Evolutionary conservation across 2,329 filamentous ascomycete genomes (phyloP), one percentile per base, ranked within the genome.

Genomic region (Alternaria consortialis): DNA sequence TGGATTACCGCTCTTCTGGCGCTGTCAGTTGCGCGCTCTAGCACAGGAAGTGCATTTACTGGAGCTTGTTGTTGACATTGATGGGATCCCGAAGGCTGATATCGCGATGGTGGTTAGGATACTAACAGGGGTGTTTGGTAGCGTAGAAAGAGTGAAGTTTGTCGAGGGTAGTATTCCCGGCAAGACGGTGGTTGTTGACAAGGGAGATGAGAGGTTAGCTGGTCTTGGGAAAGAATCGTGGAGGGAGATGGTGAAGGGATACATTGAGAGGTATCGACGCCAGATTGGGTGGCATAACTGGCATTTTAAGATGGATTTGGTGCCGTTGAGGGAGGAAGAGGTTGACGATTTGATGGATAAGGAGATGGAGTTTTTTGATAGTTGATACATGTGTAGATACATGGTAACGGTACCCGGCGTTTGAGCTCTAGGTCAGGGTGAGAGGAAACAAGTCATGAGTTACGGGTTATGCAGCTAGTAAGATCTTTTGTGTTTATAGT

Each of bases 11-110:
- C 69, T 70, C 34, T 70, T 76, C 31, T 77, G 74, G 74, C 70
- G 74, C 29, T 74, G 71, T 29, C 74, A 77, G 44, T 64, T 77
- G 13, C 70, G 68, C 9, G 71, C 75, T 29, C 59, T 75, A 3
- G 65, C 64, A 12, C 59, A 62, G 12, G 73, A 76, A 17, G 50
- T 77, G 12, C 58, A 71, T 34, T 62, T 77, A 0, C 39, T 53
- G 36, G 67, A 64, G 0, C 63, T 77, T 4, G 71, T 63, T 1
- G 58, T 77, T 29, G 70, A 76, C 31, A 58, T 74, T 7, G 44
- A 57, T 17, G 56, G 62, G 5, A 63, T 75, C 3, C 66, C 64
- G 3, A 17, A 29, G 5, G 25, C 39, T 0, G 68, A 75, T 42
- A 23, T 77, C 7, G 63, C 67, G 2, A 66, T 77, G 62, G 63